These are phyloP conservation scores for Pythium graminicola DNA, from an alignment of 352 stramenopile genomes.

Conservation along the genomic window DNA sequence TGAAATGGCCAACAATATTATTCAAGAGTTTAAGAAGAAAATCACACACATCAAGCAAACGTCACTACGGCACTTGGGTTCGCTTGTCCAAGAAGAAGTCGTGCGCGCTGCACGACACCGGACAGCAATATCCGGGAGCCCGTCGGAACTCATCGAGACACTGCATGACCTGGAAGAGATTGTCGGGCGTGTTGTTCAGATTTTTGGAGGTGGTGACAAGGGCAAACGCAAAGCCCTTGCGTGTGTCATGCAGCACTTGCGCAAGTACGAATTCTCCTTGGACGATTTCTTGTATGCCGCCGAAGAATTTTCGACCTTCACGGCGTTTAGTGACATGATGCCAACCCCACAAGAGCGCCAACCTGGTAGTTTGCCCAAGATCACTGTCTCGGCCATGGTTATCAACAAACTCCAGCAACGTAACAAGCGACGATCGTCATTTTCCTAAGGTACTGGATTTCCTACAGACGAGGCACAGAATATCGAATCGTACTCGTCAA, in stretches of 20 bases:
- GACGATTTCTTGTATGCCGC: slow-evolving; percentile 60
- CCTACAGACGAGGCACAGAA: too few species aligned
- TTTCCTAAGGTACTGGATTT: too few species aligned
- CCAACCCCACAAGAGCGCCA: neutral
- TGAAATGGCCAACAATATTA: slow-evolving; percentile 71
- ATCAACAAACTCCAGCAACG: slow-evolving; percentile 56
- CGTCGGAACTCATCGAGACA: slow-evolving; percentile 39
- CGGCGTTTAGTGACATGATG: slow-evolving; percentile 1
- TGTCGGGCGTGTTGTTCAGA: slow-evolving; percentile 44
- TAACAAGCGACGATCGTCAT: slow-evolving; percentile 48
- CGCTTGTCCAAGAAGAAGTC: slow-evolving; percentile 39
- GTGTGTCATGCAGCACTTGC: slow-evolving; percentile 70
- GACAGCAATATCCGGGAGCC: slow-evolving; percentile 1
- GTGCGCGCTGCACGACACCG: slow-evolving; percentile 30
- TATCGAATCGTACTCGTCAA: too few species aligned
- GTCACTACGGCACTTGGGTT: slow-evolving; percentile 25
- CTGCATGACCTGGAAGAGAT: slow-evolving; percentile 53
- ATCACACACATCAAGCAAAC: slow-evolving; percentile 72
- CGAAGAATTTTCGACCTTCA: slow-evolving; percentile 38
- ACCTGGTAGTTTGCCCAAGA: slow-evolving; percentile 11
- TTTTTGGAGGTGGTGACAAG: slow-evolving; percentile 64
- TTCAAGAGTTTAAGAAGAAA: slow-evolving; percentile 74
- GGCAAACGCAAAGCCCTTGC: slow-evolving; percentile 63
- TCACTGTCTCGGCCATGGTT: slow-evolving; percentile 21
- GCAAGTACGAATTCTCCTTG: slow-evolving; percentile 80